Conservation (phyloP, 2,329 filamentous ascomycete genomes). For the Curvularia verruculosa region DNA sequence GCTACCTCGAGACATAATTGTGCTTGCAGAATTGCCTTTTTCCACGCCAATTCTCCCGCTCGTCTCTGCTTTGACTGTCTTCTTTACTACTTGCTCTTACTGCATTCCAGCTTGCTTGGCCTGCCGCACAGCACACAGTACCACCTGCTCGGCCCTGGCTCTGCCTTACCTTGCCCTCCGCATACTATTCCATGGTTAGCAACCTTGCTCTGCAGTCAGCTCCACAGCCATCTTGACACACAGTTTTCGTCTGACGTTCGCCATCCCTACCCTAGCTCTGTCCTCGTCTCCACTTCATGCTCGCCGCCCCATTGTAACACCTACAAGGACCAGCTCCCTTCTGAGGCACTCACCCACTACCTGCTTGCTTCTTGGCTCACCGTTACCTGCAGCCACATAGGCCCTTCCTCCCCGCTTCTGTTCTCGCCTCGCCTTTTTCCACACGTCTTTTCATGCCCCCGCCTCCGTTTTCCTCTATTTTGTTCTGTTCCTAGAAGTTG, state of each 20-base stretch:
- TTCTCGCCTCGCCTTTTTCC: constrained; percentile 11
- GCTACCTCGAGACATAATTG: constrained; percentile 30
- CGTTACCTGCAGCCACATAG: constrained; percentile 20
- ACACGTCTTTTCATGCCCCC: constrained; percentile 10
- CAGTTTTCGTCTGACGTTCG: constrained; percentile 30
- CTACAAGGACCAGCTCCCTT: constrained; percentile 15
- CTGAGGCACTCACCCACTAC: constrained; percentile 25
- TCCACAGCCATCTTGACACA: constrained; percentile 36
- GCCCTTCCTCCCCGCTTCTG: constrained; percentile 9
- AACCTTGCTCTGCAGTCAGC: constrained; percentile 31
- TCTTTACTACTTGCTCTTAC: constrained; percentile 2
- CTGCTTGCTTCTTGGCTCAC: constrained; percentile 10
- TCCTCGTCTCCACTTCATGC: constrained; percentile 24
- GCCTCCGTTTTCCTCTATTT: constrained; percentile 21
- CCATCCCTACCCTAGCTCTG: constrained; percentile 29
- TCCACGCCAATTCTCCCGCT: constrained; percentile 19
- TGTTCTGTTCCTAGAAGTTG: constrained; percentile 16
- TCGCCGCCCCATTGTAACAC: constrained; percentile 25
- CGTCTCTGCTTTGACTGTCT: background rate
- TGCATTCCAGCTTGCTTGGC: constrained; percentile 14
- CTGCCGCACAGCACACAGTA: constrained; percentile 20
- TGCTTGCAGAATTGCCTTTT: constrained; percentile 18
- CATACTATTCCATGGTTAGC: constrained; percentile 27
- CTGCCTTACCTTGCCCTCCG: constrained; percentile 10
- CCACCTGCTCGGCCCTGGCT: constrained; percentile 22